phyloP scores from a whole-genome alignment of 2,329 filamentous ascomycete species.

The Stagonosporopsis cucurbitacearum region DNA sequence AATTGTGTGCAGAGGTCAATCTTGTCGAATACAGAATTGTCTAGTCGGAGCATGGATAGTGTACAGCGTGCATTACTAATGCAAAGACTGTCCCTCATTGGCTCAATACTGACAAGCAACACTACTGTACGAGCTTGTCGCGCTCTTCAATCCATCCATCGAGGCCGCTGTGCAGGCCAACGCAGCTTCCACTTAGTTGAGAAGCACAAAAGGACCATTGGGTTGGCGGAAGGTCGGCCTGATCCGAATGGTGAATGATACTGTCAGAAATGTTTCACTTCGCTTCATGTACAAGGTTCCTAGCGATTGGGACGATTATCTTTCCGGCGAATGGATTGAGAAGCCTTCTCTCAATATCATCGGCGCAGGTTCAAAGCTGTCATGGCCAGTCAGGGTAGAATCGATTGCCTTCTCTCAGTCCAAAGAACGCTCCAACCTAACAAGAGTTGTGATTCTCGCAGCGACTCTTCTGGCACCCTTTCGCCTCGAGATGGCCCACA shows the following conservation, averaged over 20 bases:
- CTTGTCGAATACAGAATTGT: background rate
- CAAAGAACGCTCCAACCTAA: constrained; percentile 40
- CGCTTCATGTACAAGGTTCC: constrained; percentile 30
- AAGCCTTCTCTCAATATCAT: constrained; percentile 19
- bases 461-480: constrained; percentile 22
- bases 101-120: constrained; percentile 18
- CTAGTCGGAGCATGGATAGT: background rate
- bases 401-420: constrained; percentile 51
- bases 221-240: constrained; percentile 43
- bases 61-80: constrained; percentile 1
- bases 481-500: constrained; percentile 22
- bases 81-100: background rate
- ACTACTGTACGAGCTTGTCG: constrained; percentile 56
- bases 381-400: background rate
- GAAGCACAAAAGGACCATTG: constrained; percentile 45
- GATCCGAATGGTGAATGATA: constrained; percentile 13
- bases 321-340: constrained; percentile 28
- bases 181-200: constrained; percentile 46
- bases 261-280: no score
- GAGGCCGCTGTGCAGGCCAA: constrained; percentile 53
- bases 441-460: constrained; percentile 6
- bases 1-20: no score
- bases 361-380: constrained; percentile 3
- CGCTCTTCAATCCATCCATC: constrained; percentile 55
- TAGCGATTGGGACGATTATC: constrained; percentile 23